Evolutionary conservation across 192 early-diverging fungal species (phyloP).

Genomic region (Rhizophagus clarus): DNA sequence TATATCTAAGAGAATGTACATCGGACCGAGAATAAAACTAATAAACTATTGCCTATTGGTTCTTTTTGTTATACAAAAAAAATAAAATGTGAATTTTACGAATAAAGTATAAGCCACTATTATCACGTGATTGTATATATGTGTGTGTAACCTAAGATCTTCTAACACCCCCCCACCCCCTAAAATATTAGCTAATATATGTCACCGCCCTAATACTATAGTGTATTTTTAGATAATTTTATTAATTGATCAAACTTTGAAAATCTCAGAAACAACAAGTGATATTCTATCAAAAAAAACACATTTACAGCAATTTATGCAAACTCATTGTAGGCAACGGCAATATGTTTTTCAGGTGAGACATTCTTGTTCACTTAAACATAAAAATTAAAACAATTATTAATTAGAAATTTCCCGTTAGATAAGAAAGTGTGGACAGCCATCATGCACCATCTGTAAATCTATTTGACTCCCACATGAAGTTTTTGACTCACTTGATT

Average conservation of each 20-base stretch:
- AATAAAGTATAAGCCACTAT: too few relatives aligned
- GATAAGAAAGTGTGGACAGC: background rate
- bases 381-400: background rate
- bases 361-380: background rate
- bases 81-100: too few relatives aligned
- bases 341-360: background rate
- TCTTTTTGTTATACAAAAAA: too few relatives aligned
- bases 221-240: background rate
- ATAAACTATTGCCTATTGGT: too few relatives aligned
- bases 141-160: too few relatives aligned
- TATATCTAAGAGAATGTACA: too few relatives aligned
- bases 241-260: background rate
- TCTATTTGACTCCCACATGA: background rate
- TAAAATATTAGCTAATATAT: too few relatives aligned
- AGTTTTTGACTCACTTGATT: background rate
- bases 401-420: background rate
- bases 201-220: too few relatives aligned
- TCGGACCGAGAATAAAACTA: too few relatives aligned
- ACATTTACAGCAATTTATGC: background rate
- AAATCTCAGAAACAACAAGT: background rate
- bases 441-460: background rate
- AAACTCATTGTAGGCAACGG: background rate
- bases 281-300: slow-evolving; percentile 6
- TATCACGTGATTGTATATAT: too few relatives aligned
- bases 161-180: too few relatives aligned